A percentile compares a stretch with the other conserved stretches of the same genome.
These are phyloP conservation scores for Eucalyptus caleyi DNA, from an alignment of 345 rosid genomes.

Conservation along the genomic window DNA sequence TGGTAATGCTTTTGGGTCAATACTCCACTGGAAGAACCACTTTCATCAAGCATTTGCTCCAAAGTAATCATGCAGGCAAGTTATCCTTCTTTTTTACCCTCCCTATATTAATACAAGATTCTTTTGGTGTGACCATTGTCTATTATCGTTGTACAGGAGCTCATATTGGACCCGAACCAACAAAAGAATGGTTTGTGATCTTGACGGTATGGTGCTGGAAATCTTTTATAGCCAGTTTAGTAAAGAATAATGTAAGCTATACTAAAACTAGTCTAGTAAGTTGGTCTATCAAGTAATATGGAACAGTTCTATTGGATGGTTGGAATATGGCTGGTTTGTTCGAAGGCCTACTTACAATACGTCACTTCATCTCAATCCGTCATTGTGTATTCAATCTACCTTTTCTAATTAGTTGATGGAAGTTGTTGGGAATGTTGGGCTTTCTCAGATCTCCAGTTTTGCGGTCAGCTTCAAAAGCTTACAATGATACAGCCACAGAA, in stretches of 20 bases:
- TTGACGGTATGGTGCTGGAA: conserved; percentile 40
- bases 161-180: conserved; percentile 92
- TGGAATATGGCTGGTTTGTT: neutral
- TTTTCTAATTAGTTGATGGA: neutral
- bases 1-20: conserved; percentile 83
- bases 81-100: neutral
- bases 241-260: neutral
- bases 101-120: neutral
- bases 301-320: neutral
- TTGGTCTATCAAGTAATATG: neutral
- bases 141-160: conserved; percentile 37
- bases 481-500: neutral
- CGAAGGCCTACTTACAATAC: neutral
- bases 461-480: neutral
- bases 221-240: neutral
- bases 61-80: conserved; percentile 63
- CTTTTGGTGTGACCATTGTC: neutral
- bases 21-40: conserved; percentile 90
- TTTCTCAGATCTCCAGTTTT: neutral
- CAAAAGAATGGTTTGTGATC: conserved; percentile 86
- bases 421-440: neutral
- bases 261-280: neutral
- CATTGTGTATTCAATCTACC: neutral
- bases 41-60: conserved; percentile 86
- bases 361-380: neutral